Evolutionary conservation across 306 rosid genomes (phyloP).

Genomic region (Acacia crassicarpa): DNA sequence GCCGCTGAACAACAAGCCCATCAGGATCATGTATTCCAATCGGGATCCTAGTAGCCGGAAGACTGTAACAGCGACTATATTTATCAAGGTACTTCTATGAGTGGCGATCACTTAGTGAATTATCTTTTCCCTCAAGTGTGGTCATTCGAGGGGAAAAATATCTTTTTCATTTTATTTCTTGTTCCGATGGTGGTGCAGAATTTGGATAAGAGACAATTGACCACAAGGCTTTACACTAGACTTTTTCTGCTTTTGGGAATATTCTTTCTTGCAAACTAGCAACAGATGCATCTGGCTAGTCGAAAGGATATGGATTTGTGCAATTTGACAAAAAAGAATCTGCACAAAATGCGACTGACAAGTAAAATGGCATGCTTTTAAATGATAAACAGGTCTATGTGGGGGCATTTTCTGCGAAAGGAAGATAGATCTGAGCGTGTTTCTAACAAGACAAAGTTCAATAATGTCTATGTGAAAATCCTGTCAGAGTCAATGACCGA

Average conservation of each 20-base stretch:
- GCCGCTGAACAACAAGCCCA: slow-evolving; percentile 59
- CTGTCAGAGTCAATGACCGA: slow-evolving; percentile 52
- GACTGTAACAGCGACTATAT: slow-evolving; percentile 67
- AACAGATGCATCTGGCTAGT: slow-evolving; percentile 48
- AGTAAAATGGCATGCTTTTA: slow-evolving; percentile 70
- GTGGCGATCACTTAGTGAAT: not conserved
- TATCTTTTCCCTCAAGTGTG: not conserved
- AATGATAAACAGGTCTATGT: slow-evolving; percentile 67
- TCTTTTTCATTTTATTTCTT: not conserved
- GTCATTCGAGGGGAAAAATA: not conserved
- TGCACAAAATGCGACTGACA: slow-evolving; percentile 68
- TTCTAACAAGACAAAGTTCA: slow-evolving; percentile 47
- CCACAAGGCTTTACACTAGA: slow-evolving; percentile 68
- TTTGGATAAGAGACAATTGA: slow-evolving; percentile 80
- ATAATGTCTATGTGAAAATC: slow-evolving; percentile 64
- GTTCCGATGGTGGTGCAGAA: slow-evolving; percentile 46
- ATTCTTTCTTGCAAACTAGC: slow-evolving; percentile 67
- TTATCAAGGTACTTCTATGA: slow-evolving; percentile 51
- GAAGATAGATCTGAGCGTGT: slow-evolving; percentile 57
- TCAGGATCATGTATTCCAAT: slow-evolving; percentile 65
- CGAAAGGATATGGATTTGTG: slow-evolving; percentile 71
- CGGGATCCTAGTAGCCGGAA: slow-evolving; percentile 71
- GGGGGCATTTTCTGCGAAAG: slow-evolving; percentile 64
- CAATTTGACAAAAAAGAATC: slow-evolving; percentile 63
- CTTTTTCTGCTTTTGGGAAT: slow-evolving; percentile 65